Base-by-base conservation (phyloP, 208 protist species). In the Trypanosoma brucei region DNA sequence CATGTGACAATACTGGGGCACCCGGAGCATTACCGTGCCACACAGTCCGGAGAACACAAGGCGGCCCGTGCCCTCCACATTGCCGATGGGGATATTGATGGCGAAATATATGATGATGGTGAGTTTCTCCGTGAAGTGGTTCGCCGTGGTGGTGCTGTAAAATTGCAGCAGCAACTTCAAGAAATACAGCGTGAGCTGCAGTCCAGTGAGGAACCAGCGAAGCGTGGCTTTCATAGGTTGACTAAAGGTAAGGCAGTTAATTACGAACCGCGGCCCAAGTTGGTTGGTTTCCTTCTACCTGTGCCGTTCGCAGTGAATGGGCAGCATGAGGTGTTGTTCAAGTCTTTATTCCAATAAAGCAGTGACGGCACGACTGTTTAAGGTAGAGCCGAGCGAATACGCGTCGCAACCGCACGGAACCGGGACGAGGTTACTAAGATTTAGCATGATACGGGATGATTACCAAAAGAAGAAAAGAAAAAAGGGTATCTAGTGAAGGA, bases 121-220 rank as follows among this genome's bases (percentile, higher is more conserved):
- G 85, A 92, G 40, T 94, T 92, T 55, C 40, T 92, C 45, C 80
- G 83, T 1, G 88, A 94, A 57, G 65, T 92, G 54, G 85, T 92
- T 59, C 73, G 70, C 35, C 85, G 83, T 53, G 80, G 83, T 33
- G 88, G 85, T 13, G 70, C 80, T 59, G 75, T 81, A 22, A 76
- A 78, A 50, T 65, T 93, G 44, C 68, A 88, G 59, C 70, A 88
- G 72, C 81, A 88, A 58, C 72, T 88, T 30, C 59, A 65, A 42
- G 72, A 81, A 13, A 72, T 78, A 51, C 59, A 85, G 9, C 36
- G 61, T 31, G 52, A 49, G 13, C 35, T 81, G 49, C 68, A 71
- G 45, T 64, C 75, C 5, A 59, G 69, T 14, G 70, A 51, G 48
- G 77, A 72, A 34, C 67, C 69, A 3, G 54, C 71, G 9, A 85